Conservation (phyloP, 768 basidiomycete genomes). For the Hypsizygus marmoreus region DNA sequence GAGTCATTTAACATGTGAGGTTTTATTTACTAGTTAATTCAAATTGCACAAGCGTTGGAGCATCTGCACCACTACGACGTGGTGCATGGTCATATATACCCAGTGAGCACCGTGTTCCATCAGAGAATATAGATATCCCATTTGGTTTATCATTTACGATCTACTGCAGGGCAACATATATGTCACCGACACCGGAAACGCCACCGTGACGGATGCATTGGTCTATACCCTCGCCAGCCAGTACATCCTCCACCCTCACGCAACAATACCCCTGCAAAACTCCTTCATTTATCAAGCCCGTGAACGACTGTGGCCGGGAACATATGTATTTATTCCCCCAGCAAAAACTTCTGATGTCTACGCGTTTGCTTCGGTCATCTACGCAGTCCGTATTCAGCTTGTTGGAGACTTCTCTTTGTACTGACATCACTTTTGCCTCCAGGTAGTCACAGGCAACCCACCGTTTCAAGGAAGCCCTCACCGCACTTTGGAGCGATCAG, state of each 20-base stretch:
- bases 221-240: constrained; percentile 5
- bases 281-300: constrained; percentile 15
- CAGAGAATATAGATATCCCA: too few species aligned
- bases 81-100: constrained; percentile 17
- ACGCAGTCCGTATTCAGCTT: constrained; percentile 10
- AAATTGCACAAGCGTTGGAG: constrained; percentile 13
- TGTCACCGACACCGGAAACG: constrained; percentile 7
- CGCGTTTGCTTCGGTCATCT: constrained; percentile 10
- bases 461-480: background rate
- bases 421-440: background rate
- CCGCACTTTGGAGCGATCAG: background rate
- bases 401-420: background rate
- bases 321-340: constrained; percentile 2
- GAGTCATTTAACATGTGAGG: background rate
- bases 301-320: constrained; percentile 3
- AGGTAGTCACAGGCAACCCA: constrained; percentile 14
- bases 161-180: constrained; percentile 16
- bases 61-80: constrained; percentile 10
- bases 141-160: too few species aligned
- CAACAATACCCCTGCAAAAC: background rate
- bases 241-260: background rate
- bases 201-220: constrained; percentile 9
- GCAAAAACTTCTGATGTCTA: constrained; percentile 13
- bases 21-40: constrained; percentile 4
- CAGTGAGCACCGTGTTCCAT: too few species aligned